Evolutionary conservation across 192 early-diverging fungal genomes (phyloP), one percentile per base, ranked within the genome.

Genomic region (Paraglomus brasilianum): DNA sequence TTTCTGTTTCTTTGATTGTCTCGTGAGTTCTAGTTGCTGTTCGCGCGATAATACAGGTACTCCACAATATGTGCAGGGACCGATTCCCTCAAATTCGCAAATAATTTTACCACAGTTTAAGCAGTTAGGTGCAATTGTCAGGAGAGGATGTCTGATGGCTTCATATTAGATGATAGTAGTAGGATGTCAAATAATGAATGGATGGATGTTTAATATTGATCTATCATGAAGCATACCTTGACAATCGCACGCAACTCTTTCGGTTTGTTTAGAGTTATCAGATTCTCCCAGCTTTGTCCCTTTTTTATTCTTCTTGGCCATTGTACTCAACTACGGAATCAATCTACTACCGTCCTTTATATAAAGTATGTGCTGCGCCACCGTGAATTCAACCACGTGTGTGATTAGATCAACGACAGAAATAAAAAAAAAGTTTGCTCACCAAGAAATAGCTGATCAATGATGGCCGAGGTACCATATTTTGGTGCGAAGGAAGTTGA

Each of bases 101-200:
- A 87, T 85, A 52, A 87, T 87, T 64, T 84, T 84, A 4, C 85
- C 85, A 71, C 85, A 87, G 51, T 63, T 81, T 15, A 87, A 62
- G 60, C 83, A 85, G 44, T 85, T 85, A 2, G 83, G 83, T 24
- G 82, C 82, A 61, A 82, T 79, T 0, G 74, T 80, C 10, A 85
- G 67, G 39, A 87, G 55, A 24, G 74, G 71, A 71, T 87, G 85
- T 45, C 80, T 81, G 0, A 82, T 85, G 6, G 85, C 85, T 85
- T 72, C 9, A 10, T 49, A 55, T 11, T 17, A 21, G 17, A 55
- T 56, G 21, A 6, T 21, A 56, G 21, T 17, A 17, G 53, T 30
- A 56, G 53, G 48, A 2, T 19, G 17, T 49, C 53, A 56, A 11
- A 21, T 30, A 6, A 11, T 30, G 17, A 56, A 56, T 17, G 53